Evolutionary conservation across 257 asterid species (phyloP).

Genomic region (Solanum rostratum): DNA sequence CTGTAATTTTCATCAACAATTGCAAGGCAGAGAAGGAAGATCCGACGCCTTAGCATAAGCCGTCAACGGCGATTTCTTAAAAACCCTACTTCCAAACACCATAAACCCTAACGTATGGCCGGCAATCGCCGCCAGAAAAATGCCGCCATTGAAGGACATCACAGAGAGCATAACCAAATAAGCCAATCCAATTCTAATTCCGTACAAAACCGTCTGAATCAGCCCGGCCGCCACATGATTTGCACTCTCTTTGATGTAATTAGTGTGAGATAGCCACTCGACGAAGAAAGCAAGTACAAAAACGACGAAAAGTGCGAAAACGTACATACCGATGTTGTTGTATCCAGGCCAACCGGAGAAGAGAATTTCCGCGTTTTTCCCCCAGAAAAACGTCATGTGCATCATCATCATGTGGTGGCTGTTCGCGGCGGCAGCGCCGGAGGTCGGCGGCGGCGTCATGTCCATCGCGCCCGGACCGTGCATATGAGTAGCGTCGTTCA

Average conservation of each 20-base stretch:
- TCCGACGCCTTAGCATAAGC: constrained; percentile 23
- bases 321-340: constrained; percentile 34
- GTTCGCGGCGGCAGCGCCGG: neutral
- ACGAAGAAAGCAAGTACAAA: constrained; percentile 31
- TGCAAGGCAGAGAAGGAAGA: constrained; percentile 27
- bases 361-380: constrained; percentile 40
- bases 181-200: constrained; percentile 42
- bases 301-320: constrained; percentile 28
- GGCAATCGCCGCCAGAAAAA: constrained; percentile 35
- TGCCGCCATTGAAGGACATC: constrained; percentile 56
- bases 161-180: constrained; percentile 63
- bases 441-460: neutral
- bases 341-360: constrained; percentile 54
- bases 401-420: constrained; percentile 11
- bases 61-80: constrained; percentile 2
- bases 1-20: constrained; percentile 7
- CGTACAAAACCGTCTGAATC: constrained; percentile 40
- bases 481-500: neutral
- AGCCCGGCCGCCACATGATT: constrained; percentile 22
- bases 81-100: constrained; percentile 34
- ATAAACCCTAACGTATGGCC: constrained; percentile 45
- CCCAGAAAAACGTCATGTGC: constrained; percentile 82
- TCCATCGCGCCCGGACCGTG: neutral
- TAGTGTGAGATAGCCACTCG: constrained; percentile 53
- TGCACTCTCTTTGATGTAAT: constrained; percentile 10